Base-by-base conservation (phyloP, 192 early-diverging fungal genomes). In the Paraglomus occultum region DNA sequence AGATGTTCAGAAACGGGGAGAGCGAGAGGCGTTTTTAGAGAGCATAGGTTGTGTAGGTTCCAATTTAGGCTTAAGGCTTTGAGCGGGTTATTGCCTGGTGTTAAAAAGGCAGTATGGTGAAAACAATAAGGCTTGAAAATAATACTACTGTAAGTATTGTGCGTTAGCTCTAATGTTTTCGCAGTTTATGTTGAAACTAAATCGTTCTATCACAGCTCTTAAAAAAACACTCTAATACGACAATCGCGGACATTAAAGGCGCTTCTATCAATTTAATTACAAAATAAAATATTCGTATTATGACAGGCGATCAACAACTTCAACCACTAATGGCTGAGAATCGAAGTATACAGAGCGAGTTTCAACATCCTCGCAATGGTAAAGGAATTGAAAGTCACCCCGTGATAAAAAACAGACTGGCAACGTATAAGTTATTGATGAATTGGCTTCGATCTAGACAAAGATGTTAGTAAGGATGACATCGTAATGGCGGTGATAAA, bases 41-140 rank as follows among this genome's bases (percentile, higher is more conserved):
- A 89, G 50, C 90, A 88, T 82, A 83, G 81, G 60, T 76, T 93
- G 59, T 90, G 87, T 62, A 84, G 89, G 48, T 89, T 89, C 84
- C 88, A 90, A 79, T 93, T 93, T 81, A 87, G 91, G 60, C 51
- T 89, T 48, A 90, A 89, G 75, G 91, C 91, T 10, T 76, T 93
- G 23, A 85, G 88, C 64, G 91, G 91, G 44, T 89, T 91, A 53
- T 74, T 93, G 66, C 89, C 91, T 5, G 91, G 91, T 64, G 91
- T 93, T 44, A 86, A 84, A 75, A 93, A 93, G 73, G 80, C 88
- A 14, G 87, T 88, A 49, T 93, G 91, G 91, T 93, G 89, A 73
- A 76, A 45, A 72, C 31, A 62, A 11, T n/a, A 50, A 44, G 15
- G 31, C 31, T 31, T 31, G 31, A 31, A 31, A 31, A 31, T 1